Base-by-base conservation (phyloP, 495 filamentous ascomycete species). In the Daldinia decipiens region DNA sequence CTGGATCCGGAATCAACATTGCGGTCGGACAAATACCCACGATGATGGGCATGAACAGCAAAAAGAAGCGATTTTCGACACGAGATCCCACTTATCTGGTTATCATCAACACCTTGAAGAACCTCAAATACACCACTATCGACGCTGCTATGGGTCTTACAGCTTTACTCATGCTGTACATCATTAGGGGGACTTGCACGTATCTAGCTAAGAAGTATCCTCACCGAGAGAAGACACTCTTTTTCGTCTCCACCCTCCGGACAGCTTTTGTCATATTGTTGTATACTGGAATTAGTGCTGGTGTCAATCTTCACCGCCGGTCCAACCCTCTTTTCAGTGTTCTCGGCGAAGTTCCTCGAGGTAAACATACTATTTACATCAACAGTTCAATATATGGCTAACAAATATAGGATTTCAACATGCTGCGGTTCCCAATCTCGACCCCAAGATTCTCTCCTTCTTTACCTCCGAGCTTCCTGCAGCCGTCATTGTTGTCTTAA, bases 81-180 rank as follows among this genome's bases (percentile, higher is more conserved):
- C 80, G 85, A 38, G 82, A 82, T 24, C 62, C 79, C 5, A 81
- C 84, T 3, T 86, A 87, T 67, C 58, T 74, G 17, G 81, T 87
- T 62, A 81, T 87, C 67, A 86, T 87, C 74, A 81, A 86, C 68
- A 85, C 83, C 11, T 75, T 87, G 38, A 84, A 83, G 56, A 78
- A 75, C 19, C 74, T 87, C 19, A 79, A 77, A 5, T 78, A 76
- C 26, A 70, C 82, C 12, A 81, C 78, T 38, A 76, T 87, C 40
- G 85, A 87, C 62, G 85, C 85, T 4, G 84, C 85, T 13, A 80
- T 87, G 73, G 85, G 85, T 21, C 73, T 87, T 34, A 82, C 78
- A 2, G 80, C 83, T n/a, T 70, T 87, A 50, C 79, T 84, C 47
- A 76, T 76, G 39, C 80, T 87, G 2, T 86, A 86, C 62, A 77